These are phyloP conservation scores for Apiospora arundinis DNA, from an alignment of 2,329 filamentous ascomycete genomes.

Conservation along the genomic window DNA sequence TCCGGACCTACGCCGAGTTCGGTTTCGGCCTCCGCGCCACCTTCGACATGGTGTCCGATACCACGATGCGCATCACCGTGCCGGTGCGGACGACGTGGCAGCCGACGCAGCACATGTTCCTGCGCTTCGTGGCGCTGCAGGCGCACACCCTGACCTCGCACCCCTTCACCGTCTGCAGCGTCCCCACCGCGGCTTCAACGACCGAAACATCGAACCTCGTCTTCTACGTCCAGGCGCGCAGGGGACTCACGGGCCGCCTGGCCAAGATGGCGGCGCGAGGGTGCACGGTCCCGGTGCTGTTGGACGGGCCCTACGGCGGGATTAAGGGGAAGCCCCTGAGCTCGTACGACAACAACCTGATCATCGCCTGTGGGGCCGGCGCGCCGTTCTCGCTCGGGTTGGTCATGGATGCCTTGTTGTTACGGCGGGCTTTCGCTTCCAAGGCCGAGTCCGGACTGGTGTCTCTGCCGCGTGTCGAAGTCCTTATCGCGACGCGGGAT, in stretches of 20 bases:
- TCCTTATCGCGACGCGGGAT: conserved; percentile 41
- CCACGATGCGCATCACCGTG: conserved; percentile 50
- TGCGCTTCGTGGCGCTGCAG: conserved; percentile 56
- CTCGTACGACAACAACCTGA: conserved; percentile 49
- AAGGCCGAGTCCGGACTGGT: conserved; percentile 18
- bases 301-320: conserved; percentile 67
- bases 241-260: conserved; percentile 56
- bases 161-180: conserved; percentile 62
- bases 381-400: conserved; percentile 58
- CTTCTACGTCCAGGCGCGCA: conserved; percentile 58
- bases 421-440: conserved; percentile 25
- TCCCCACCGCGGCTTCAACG: conserved; percentile 38
- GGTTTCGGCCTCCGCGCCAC: conserved; percentile 52
- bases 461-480: conserved; percentile 28
- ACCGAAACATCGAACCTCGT: conserved; percentile 46
- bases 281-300: conserved; percentile 48
- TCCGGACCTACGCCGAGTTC: conserved; percentile 55
- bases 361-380: conserved; percentile 63
- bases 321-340: conserved; percentile 45
- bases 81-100: conserved; percentile 52
- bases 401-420: conserved; percentile 46
- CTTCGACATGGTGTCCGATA: conserved; percentile 47
- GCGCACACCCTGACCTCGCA: conserved; percentile 53
- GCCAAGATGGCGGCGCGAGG: conserved; percentile 45
- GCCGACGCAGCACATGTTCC: conserved; percentile 61